Evolutionary conservation across 2,329 filamentous ascomycete species (phyloP).

Genomic region (Juglanconis sp.): DNA sequence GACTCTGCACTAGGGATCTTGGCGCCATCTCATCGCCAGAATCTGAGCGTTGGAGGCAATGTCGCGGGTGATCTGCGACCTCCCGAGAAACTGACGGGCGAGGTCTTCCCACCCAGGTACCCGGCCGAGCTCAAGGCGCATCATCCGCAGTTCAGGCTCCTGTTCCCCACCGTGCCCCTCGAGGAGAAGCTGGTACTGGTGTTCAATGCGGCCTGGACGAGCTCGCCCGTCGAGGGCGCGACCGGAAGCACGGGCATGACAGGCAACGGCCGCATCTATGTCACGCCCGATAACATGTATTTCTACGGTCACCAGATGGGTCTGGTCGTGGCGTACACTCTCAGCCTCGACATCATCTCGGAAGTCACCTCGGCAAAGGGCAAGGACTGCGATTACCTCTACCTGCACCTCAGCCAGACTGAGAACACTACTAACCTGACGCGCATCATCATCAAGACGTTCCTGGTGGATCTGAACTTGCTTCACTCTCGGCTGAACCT

Average conservation of each 20-base stretch:
- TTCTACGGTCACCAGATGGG: constrained; percentile 97
- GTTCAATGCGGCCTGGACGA: constrained; percentile 83
- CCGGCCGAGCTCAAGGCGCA: constrained; percentile 79
- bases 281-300: constrained; percentile 83
- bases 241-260: constrained; percentile 51
- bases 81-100: constrained; percentile 35
- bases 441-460: constrained; percentile 84
- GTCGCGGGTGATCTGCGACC: constrained; percentile 18
- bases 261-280: constrained; percentile 73
- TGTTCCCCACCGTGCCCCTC: constrained; percentile 77
- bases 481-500: constrained; percentile 82
- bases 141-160: constrained; percentile 85
- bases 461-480: constrained; percentile 80
- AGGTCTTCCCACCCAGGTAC: constrained; percentile 71
- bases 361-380: constrained; percentile 90
- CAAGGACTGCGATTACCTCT: constrained; percentile 88
- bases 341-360: constrained; percentile 71
- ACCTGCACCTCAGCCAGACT: constrained; percentile 69
- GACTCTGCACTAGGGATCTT: constrained; percentile 19
- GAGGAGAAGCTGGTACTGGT: constrained; percentile 86
- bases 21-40: constrained; percentile 19
- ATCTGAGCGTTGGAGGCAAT: constrained; percentile 28
- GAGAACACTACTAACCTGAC: constrained; percentile 62
- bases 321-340: constrained; percentile 76
- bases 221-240: constrained; percentile 43